Base-by-base conservation (phyloP, 306 rosid species). In the Rubus idaeus region DNA sequence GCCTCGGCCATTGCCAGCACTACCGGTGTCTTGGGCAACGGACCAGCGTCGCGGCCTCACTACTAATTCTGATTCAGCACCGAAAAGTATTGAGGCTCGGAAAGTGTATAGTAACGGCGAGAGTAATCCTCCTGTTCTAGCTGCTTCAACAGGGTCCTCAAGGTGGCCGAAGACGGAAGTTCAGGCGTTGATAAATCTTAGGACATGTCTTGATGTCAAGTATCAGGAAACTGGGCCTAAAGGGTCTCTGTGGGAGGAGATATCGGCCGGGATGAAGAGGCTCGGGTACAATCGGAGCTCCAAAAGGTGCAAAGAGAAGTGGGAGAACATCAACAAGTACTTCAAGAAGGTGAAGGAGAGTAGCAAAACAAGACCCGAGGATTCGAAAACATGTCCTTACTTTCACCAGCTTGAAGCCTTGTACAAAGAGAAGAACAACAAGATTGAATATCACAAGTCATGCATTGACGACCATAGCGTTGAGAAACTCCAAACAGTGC, bases 271-370 rank as follows among this genome's bases (percentile, higher is more conserved):
- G n/a, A 90, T 95, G 97, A 65, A 61, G 77, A 84, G 80, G 77
- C 69, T 88, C 5, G 99, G 97, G 3, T 95, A 90, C 84, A 76
- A 80, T 14, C 81, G 97, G 70, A 95, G 77, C 72, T 40, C 98
- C 0, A 95, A 89, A 85, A 90, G 97, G 64, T 95, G 98, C 91
- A 92, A 95, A 70, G 98, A 95, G 86, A 95, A 95, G 65, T 95
- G 98, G 97, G 97, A 95, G 84, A 95, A 92, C 84, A 95, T 95
- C 73, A 95, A 92, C 91, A 92, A 92, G 83, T 95, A 95, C 83
- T 95, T 81, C 89, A 95, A 95, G 90, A 95, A 89, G 60, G 89
- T 95, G 30, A 95, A 89, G 64, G 97, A 89, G n/a, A 88, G 88
- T 68, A 86, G 75, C 88, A 92, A 73, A 75, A 79, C 79, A 42